phyloP scores from a whole-genome alignment of 805 yeast species.

The Candida montana region DNA sequence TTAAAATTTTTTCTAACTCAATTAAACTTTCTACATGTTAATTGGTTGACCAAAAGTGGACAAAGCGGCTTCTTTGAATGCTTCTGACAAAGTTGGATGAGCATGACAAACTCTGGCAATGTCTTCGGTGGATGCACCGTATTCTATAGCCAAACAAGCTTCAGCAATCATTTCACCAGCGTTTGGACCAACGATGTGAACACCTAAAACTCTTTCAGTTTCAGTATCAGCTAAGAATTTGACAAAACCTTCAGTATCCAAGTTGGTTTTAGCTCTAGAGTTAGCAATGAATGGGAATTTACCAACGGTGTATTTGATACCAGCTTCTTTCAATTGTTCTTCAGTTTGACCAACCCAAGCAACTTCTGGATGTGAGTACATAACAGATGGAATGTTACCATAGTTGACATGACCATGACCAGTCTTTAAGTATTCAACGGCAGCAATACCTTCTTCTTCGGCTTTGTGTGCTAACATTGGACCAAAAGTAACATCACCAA shows the following conservation, averaged over 20 bases:
- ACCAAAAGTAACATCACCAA: conserved; percentile 98
- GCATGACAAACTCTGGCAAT: conserved; percentile 97
- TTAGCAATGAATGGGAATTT: conserved; percentile 98
- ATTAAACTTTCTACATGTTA: conserved; percentile 51
- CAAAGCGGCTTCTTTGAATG: conserved; percentile 96
- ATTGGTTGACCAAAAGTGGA: conserved; percentile 89
- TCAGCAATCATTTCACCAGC: conserved; percentile 99
- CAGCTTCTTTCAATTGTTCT: conserved; percentile 88
- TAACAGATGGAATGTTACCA: conserved; percentile 95
- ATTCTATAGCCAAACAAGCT: conserved; percentile 95
- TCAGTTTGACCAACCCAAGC: conserved; percentile 99
- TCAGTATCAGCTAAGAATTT: conserved; percentile 94
- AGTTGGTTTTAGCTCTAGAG: conserved; percentile 98
- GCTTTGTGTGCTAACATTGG: conserved; percentile 99
- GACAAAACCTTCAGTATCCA: conserved; percentile 96
- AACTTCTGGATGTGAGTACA: conserved; percentile 99
- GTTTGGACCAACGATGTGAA: conserved; percentile 94
- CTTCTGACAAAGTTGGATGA: conserved; percentile 97
- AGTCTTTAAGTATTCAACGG: conserved; percentile 85
- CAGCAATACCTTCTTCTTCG: conserved; percentile 99
- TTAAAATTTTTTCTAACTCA: background rate
- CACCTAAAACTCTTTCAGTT: conserved; percentile 94
- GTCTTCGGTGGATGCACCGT: conserved; percentile 98
- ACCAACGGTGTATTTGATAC: conserved; percentile 88
- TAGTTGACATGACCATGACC: conserved; percentile 99